Evolutionary conservation across 345 rosid species (phyloP), one percentile per base, ranked within the genome.

Genomic region (Trapa incisa): DNA sequence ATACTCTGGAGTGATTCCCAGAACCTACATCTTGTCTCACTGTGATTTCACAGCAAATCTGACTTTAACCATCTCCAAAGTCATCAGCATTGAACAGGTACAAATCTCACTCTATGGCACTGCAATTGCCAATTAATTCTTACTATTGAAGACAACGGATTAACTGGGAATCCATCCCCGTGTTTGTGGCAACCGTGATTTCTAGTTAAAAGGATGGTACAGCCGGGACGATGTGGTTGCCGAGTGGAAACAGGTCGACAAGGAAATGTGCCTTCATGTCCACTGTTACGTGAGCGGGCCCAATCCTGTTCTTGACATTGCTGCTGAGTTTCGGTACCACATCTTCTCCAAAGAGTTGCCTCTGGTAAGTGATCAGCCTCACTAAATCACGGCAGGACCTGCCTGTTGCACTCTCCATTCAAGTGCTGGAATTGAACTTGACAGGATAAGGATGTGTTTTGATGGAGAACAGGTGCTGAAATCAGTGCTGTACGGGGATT

Each of bases 331-430:
- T 54, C 80, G 98, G 72, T 92, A 92, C 78, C 96, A 85, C 66
- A 92, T 92, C 14, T 92, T 92, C 83, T 84, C 96, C 71, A 92
- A 92, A 80, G 96, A 92, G 66, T 73, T 88, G 75, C 96, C 96
- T 76, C 73, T 92, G 91, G 96, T 92, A 77, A 76, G 76, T 78
- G 38, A 58, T 8, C 63, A 33, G 37, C 63, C 11, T 2, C 63
- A 8, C 16, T 32, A 8, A 2, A 58, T 39, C 53, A 8, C 37
- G 9, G 16, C 6, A 41, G 0, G 5, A 14, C 53, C 17, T 6
- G 48, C 13, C 8, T 4, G 2, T 22, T 22, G 29, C 29, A 22
- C 29, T 22, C 29, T n/a, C 9, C 11, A 11, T 5, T 0, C 8
- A n/a, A 15, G 8, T 43, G 53, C 43, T 7, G 6, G 15, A 6